These are phyloP conservation scores for Pyrenula aspistea DNA, from an alignment of 495 filamentous ascomycete genomes.

Conservation along the genomic window DNA sequence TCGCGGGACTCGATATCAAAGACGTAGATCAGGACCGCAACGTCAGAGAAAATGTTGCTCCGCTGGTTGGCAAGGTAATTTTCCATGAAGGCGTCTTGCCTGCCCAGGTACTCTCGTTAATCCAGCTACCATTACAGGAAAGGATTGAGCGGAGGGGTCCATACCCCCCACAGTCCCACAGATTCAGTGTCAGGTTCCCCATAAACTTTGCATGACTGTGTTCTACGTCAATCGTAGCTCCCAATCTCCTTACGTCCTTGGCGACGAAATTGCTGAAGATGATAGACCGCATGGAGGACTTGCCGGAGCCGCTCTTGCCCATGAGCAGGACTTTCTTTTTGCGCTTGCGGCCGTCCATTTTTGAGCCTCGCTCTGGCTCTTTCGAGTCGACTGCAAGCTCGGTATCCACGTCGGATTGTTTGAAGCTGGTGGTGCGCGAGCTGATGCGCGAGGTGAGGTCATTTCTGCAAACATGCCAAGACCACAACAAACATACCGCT, in stretches of 20 bases:
- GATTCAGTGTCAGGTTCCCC: conserved; percentile 89
- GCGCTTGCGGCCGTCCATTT: conserved; percentile 37
- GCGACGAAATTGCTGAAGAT: conserved; percentile 98
- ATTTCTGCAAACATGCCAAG: too few relatives aligned
- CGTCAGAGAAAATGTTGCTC: conserved; percentile 88
- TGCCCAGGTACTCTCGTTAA: conserved; percentile 15
- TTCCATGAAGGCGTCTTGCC: conserved; percentile 97
- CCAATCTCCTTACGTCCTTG: conserved; percentile 84
- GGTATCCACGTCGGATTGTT: too few relatives aligned
- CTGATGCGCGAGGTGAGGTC: too few relatives aligned
- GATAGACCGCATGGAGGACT: conserved; percentile 95
- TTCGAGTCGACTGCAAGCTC: too few relatives aligned
- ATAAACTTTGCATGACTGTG: conserved; percentile 96
- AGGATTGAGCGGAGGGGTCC: background rate
- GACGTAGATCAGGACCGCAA: conserved; percentile 96
- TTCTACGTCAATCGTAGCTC: conserved; percentile 98
- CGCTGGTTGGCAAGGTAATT: conserved; percentile 92
- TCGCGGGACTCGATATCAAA: conserved; percentile 96
- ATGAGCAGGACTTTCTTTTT: conserved; percentile 48
- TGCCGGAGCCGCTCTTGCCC: conserved; percentile 98
- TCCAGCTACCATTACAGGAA: background rate
- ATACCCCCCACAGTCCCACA: conserved; percentile 91
- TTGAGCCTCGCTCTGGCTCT: too few relatives aligned
- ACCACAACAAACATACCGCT: too few relatives aligned
- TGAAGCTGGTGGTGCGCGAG: too few relatives aligned